These are phyloP conservation scores for Thelonectria olida DNA, from an alignment of 2,329 filamentous ascomycete species.

Conservation along the genomic window DNA sequence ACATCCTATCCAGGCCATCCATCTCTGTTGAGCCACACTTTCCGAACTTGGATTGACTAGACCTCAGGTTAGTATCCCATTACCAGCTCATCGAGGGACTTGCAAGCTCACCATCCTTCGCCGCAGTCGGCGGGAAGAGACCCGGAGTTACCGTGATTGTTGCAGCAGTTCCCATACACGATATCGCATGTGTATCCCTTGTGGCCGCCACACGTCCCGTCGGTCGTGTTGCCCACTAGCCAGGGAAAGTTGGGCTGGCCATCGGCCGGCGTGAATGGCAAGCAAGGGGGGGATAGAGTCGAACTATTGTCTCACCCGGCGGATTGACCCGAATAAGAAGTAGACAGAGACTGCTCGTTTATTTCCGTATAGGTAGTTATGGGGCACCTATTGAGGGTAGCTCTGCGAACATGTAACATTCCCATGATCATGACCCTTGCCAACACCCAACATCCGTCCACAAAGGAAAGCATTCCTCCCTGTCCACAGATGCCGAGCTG, in stretches of 20 bases:
- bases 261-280: too few species aligned
- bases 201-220: slow-evolving; percentile 11
- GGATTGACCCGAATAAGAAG: too few species aligned
- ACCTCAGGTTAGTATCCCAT: not conserved
- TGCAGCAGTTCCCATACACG: slow-evolving; percentile 17
- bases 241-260: slow-evolving; percentile 11
- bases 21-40: not conserved
- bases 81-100: not conserved
- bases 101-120: not conserved
- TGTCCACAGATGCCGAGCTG: not conserved
- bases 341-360: too few species aligned
- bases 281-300: too few species aligned
- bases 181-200: not conserved
- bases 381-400: too few species aligned
- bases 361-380: too few species aligned
- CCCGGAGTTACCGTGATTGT: slow-evolving; percentile 10
- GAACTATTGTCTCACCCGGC: too few species aligned
- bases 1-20: too few species aligned
- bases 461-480: not conserved
- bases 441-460: not conserved
- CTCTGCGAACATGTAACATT: too few species aligned
- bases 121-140: slow-evolving; percentile 8
- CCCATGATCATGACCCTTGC: not conserved
- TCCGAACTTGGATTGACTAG: not conserved
- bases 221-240: slow-evolving; percentile 4